Percentiles rank a stretch among this genome's conserved stretches.
phyloP scores from a whole-genome alignment of 768 basidiomycete genomes.

The Rhodosporidiobolus odoratus region DNA sequence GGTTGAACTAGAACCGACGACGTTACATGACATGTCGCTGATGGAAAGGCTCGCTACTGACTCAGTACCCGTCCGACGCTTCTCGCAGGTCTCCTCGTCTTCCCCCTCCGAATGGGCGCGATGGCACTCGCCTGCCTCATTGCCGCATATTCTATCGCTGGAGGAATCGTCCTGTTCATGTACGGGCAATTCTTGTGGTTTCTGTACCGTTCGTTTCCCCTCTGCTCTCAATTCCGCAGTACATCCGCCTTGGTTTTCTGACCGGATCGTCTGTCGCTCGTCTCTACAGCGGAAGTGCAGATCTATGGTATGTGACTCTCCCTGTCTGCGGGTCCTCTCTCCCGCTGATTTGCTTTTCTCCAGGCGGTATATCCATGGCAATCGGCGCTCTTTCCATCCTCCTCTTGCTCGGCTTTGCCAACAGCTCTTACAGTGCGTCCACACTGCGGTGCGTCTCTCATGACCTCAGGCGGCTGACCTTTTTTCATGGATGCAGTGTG shows the following conservation, averaged over 20 bases:
- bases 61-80: background rate
- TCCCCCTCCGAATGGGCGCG: conserved; percentile 27
- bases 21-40: no score
- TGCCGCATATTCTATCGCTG: conserved; percentile 25
- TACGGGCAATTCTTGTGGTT: conserved; percentile 25
- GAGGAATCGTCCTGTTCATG: conserved; percentile 32
- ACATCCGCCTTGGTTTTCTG: background rate
- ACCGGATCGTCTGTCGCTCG: background rate
- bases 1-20: background rate
- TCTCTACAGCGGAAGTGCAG: background rate
- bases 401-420: conserved; percentile 23
- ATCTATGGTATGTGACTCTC: conserved; percentile 33
- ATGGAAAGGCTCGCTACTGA: background rate
- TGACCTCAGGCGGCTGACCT: rapidly evolving
- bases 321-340: no score
- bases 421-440: conserved; percentile 27
- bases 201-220: background rate
- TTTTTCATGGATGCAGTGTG: background rate
- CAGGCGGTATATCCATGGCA: conserved; percentile 24
- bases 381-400: conserved; percentile 6
- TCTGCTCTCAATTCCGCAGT: background rate
- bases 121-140: conserved; percentile 28
- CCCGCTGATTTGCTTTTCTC: no score
- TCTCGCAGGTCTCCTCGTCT: conserved; percentile 21
- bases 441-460: no score